A percentile compares a stretch with the other conserved stretches of the same genome.
These are phyloP conservation scores for Termitomyces sp. DNA, from an alignment of 768 basidiomycete species.

Conservation along the genomic window DNA sequence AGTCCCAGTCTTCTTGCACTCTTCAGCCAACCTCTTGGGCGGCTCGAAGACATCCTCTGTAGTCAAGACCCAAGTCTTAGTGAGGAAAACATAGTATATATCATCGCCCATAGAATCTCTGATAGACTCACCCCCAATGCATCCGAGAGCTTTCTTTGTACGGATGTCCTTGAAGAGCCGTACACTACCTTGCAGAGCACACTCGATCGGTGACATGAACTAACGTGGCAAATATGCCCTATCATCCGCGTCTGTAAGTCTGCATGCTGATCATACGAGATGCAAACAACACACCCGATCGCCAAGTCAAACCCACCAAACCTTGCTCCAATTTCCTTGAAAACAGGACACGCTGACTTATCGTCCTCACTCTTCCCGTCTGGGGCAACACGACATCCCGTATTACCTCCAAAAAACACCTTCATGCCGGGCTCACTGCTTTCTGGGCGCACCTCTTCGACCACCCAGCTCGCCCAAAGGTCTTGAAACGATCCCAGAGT, in stretches of 20 bases:
- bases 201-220: constrained; percentile 57
- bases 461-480: constrained; percentile 67
- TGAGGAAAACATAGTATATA: not conserved
- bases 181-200: constrained; percentile 64
- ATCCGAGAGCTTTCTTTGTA: constrained; percentile 58
- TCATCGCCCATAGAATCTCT: not conserved
- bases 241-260: constrained; percentile 2
- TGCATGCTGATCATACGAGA: not conserved
- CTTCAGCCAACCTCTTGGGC: constrained; percentile 45
- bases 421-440: constrained; percentile 21
- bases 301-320: constrained; percentile 66
- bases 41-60: constrained; percentile 56
- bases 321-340: constrained; percentile 60
- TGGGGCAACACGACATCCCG: constrained; percentile 48
- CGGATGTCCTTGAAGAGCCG: constrained; percentile 58
- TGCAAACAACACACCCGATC: constrained; percentile 39
- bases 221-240: constrained; percentile 58
- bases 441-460: constrained; percentile 39
- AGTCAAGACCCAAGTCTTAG: constrained; percentile 49
- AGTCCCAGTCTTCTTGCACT: constrained; percentile 47
- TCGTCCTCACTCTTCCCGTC: constrained; percentile 43
- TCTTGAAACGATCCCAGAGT: constrained; percentile 44
- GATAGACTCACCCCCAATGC: constrained; percentile 56
- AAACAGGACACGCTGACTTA: constrained; percentile 65
- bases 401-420: constrained; percentile 67